A percentile compares a stretch with the other conserved stretches of the same genome.
Conservation (phyloP, 345 rosid species). For the Gossypium turneri region DNA sequence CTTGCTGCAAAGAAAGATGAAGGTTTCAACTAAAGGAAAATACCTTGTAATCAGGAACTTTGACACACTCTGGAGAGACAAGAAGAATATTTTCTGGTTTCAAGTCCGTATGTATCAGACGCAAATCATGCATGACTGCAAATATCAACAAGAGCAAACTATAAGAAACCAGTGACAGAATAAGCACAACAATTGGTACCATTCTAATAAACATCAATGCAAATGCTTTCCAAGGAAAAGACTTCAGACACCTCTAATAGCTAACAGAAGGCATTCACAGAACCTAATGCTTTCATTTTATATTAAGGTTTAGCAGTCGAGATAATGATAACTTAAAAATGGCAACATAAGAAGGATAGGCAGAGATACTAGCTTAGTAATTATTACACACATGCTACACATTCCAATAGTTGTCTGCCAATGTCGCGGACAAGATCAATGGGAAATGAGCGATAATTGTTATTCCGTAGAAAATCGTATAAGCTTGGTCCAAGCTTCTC, state of each 20-base stretch:
- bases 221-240: background rate
- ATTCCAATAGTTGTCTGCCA: slow-evolving; percentile 99
- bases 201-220: background rate
- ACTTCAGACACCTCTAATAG: background rate
- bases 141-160: slow-evolving; percentile 10
- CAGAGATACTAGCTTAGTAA: slow-evolving; percentile 19
- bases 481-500: slow-evolving; percentile 12
- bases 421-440: slow-evolving; percentile 98
- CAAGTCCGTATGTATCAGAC: slow-evolving; percentile 69
- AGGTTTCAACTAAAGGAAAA: background rate
- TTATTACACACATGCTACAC: slow-evolving; percentile 97
- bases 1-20: background rate
- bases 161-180: slow-evolving; percentile 16
- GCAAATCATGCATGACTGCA: slow-evolving; percentile 79
- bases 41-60: slow-evolving; percentile 79
- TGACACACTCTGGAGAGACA: slow-evolving; percentile 62
- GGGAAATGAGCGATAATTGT: slow-evolving; percentile 7
- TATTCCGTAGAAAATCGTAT: slow-evolving; percentile 10
- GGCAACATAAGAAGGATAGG: slow-evolving; percentile 32
- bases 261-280: background rate
- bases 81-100: slow-evolving; percentile 36
- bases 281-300: background rate
- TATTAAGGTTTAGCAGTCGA: slow-evolving; percentile 12
- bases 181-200: background rate
- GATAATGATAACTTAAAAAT: slow-evolving; percentile 33